A percentile compares a stretch with the other conserved stretches of the same genome.
These are phyloP conservation scores for Bacidia rubella DNA, from an alignment of 495 filamentous ascomycete genomes.

Conservation along the genomic window DNA sequence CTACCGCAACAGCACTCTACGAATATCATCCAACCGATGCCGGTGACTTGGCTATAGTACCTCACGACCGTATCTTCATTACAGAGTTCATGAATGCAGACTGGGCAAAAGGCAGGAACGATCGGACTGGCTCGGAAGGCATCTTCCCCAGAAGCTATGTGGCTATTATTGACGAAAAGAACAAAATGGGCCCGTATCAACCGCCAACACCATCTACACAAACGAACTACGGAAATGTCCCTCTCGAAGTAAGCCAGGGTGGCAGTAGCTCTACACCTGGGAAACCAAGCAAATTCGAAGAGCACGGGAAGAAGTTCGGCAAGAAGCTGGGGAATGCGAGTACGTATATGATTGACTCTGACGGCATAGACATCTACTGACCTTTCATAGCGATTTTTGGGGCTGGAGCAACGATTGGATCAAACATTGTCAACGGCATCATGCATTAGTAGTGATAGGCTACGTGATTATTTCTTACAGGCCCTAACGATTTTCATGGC, in stretches of 20 bases:
- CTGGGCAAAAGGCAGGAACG: conserved; percentile 66
- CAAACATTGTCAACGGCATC: conserved; percentile 84
- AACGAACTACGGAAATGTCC: conserved; percentile 40
- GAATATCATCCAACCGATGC: conserved; percentile 63
- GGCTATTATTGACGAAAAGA: conserved; percentile 39
- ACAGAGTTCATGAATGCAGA: conserved; percentile 87
- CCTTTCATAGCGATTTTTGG: conserved; percentile 48
- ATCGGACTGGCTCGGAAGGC: conserved; percentile 66
- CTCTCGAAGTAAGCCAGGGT: conserved; percentile 36
- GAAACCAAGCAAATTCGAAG: conserved; percentile 33
- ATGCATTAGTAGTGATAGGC: conserved; percentile 40
- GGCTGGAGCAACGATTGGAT: conserved; percentile 79
- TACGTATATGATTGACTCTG: conserved; percentile 20
- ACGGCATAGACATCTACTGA: conserved; percentile 12
- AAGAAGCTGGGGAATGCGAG: conserved; percentile 44
- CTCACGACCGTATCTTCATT: conserved; percentile 65
- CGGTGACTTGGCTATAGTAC: conserved; percentile 63
- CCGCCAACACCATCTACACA: conserved; percentile 24
- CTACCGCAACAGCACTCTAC: conserved; percentile 69
- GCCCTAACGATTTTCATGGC: background rate
- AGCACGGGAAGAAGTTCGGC: conserved; percentile 44
- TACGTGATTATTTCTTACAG: background rate
- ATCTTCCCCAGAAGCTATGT: conserved; percentile 89
- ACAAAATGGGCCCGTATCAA: conserved; percentile 1
- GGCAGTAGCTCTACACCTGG: conserved; percentile 21